These are phyloP conservation scores for Ananas comosus DNA, from an alignment of 176 grass and related monocot genomes.

Conservation along the genomic window DNA sequence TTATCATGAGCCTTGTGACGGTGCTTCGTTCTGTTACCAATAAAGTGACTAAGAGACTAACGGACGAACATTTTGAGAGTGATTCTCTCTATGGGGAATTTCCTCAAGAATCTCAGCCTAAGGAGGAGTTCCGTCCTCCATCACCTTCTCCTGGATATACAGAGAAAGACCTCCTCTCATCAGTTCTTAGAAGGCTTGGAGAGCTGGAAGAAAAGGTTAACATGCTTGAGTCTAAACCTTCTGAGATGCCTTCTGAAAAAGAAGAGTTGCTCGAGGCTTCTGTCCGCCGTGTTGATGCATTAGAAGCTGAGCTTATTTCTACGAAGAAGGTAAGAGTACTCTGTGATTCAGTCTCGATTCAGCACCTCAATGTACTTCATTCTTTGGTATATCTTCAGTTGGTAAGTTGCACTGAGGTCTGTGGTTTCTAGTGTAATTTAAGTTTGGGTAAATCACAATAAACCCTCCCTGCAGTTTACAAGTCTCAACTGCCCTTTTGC, in stretches of 20 bases:
- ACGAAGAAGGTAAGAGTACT: conserved; percentile 66
- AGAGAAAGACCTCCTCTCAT: conserved; percentile 28
- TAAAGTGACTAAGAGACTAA: conserved; percentile 40
- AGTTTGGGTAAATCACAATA: no score
- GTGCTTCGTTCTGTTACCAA: conserved; percentile 41
- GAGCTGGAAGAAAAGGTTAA: conserved; percentile 74
- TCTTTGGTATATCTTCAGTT: neutral
- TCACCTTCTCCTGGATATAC: conserved; percentile 65
- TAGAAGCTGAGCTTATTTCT: conserved; percentile 90
- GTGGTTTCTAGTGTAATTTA: no score
- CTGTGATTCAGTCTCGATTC: neutral
- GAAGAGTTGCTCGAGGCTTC: conserved; percentile 63
- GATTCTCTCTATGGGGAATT: conserved; percentile 16
- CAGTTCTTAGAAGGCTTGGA: conserved; percentile 32
- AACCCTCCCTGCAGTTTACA: no score
- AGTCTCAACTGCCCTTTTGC: no score
- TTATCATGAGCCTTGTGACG: conserved; percentile 45
- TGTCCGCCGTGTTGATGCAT: conserved; percentile 53
- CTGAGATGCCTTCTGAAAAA: conserved; percentile 73
- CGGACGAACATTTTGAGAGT: conserved; percentile 22
- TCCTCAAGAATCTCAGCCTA: conserved; percentile 34
- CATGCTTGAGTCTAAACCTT: conserved; percentile 54
- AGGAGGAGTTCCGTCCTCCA: conserved; percentile 81
- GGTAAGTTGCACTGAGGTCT: no score
- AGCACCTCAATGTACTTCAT: neutral